Evolutionary conservation across 2,329 filamentous ascomycete species (phyloP).

Genomic region (Thyridium curvatum): DNA sequence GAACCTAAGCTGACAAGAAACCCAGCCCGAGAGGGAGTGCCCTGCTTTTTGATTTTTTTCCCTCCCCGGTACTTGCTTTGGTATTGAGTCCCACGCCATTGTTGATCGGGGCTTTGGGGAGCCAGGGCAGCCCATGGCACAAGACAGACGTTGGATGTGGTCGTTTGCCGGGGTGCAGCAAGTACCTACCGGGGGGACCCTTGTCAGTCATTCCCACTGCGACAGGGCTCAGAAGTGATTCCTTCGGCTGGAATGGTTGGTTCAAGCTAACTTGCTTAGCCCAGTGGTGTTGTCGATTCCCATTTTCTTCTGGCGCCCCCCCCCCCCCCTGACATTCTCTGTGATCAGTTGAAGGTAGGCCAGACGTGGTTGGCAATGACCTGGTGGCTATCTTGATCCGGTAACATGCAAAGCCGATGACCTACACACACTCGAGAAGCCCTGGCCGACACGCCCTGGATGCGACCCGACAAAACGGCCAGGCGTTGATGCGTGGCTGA

Average conservation of each 20-base stretch:
- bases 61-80: not conserved
- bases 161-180: slow-evolving; percentile 15
- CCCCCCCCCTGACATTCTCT: no score
- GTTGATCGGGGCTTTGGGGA: slow-evolving; percentile 12
- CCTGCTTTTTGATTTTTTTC: not conserved
- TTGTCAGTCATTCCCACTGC: slow-evolving; percentile 14
- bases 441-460: no score
- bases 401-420: no score
- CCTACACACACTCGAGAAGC: no score
- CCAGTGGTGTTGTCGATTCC: not conserved
- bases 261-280: slow-evolving; percentile 7
- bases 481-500: not conserved
- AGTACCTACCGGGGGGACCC: slow-evolving; percentile 10
- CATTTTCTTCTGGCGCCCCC: no score
- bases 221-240: slow-evolving; percentile 14
- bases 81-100: slow-evolving; percentile 4
- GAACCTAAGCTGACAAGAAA: no score
- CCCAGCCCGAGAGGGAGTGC: no score
- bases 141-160: slow-evolving; percentile 10
- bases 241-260: slow-evolving; percentile 15
- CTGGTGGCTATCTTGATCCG: no score
- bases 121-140: slow-evolving; percentile 6
- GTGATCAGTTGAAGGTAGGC: no score
- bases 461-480: slow-evolving; percentile 3
- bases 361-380: no score